These are phyloP conservation scores for Carex cristatella DNA, from an alignment of 176 grass and related monocot genomes.

Conservation along the genomic window DNA sequence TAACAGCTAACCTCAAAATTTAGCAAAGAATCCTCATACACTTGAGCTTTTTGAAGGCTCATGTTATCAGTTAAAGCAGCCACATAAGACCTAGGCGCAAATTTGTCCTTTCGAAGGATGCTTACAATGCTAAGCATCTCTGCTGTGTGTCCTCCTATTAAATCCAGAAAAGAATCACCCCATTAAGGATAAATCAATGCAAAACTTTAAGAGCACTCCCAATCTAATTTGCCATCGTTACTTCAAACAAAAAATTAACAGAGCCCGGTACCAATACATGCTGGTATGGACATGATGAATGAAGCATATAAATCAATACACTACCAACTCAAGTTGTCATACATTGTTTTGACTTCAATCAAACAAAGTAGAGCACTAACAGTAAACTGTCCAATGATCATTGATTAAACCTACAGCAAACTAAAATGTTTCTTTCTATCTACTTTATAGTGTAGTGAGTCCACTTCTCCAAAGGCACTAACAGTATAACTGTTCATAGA, in stretches of 20 bases:
- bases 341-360: not conserved
- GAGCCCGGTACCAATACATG: not conserved
- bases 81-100: conserved; percentile 67
- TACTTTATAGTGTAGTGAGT: not conserved
- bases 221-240: not conserved
- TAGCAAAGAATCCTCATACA: conserved; percentile 63
- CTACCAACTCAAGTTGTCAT: not conserved
- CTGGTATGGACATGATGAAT: not conserved
- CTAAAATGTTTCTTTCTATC: not conserved
- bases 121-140: conserved; percentile 88
- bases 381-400: not conserved
- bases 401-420: not conserved
- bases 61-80: conserved; percentile 89
- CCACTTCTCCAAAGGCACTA: not conserved
- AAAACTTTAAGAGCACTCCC: not conserved
- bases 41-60: conserved; percentile 80
- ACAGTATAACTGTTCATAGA: not conserved
- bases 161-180: not conserved
- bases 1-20: conserved; percentile 15
- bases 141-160: conserved; percentile 77
- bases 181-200: not conserved
- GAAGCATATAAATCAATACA: no score
- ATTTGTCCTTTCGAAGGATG: conserved; percentile 66
- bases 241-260: not conserved
- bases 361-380: not conserved